Conservation (phyloP, 768 basidiomycete genomes). For the Kwoniella bestiolae region DNA sequence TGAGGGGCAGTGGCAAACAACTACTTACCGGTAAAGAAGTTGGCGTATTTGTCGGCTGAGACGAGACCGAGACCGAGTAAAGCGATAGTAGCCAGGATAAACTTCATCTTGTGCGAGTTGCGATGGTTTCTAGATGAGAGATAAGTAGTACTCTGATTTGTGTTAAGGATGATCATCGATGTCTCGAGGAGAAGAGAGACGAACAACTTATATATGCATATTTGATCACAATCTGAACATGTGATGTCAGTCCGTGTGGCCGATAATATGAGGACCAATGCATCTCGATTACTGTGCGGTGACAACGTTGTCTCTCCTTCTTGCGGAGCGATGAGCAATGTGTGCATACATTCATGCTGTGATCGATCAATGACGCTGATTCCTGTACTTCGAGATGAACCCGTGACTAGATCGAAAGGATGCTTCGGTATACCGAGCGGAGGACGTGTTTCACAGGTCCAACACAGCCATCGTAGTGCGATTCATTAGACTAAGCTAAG, state of each 20-base stretch:
- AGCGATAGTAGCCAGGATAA: constrained; percentile 8
- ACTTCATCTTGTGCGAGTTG: constrained; percentile 15
- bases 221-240: not conserved
- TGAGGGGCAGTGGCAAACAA: no score
- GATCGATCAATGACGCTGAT: no score
- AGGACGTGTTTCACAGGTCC: not conserved
- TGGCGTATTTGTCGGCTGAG: constrained; percentile 27
- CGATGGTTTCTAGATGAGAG: not conserved
- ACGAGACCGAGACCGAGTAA: constrained; percentile 6
- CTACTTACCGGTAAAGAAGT: constrained; percentile 31
- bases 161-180: no score
- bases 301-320: no score
- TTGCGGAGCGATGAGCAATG: no score
- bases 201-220: not conserved
- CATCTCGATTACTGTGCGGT: not conserved
- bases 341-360: no score
- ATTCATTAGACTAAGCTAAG: no score
- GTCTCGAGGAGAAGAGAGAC: no score
- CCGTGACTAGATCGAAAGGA: not conserved
- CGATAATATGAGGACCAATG: not conserved
- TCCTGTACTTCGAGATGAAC: no score
- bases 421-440: not conserved
- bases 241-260: not conserved
- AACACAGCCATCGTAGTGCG: not conserved
- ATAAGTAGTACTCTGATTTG: no score